Conservation (phyloP, 768 basidiomycete species). For the Auricularia sp. region DNA sequence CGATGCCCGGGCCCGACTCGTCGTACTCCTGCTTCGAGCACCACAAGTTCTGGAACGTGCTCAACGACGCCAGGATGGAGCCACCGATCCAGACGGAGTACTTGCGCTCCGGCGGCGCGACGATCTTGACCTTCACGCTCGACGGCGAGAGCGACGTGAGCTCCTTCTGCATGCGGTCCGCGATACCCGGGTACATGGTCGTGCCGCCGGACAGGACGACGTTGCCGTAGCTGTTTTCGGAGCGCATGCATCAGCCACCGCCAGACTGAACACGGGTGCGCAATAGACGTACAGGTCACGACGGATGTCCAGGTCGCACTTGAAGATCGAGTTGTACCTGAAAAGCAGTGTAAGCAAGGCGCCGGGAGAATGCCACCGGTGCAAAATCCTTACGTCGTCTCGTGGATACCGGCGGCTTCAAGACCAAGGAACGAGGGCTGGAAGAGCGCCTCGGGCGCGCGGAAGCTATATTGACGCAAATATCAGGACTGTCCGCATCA, state of each 20-base stretch:
- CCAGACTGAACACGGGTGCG: no score
- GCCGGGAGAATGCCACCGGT: slow-evolving; percentile 1
- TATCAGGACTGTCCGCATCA: slow-evolving; percentile 10
- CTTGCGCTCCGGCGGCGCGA: slow-evolving; percentile 60
- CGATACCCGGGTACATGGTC: slow-evolving; percentile 55
- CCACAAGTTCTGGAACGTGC: slow-evolving; percentile 65
- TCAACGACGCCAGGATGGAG: slow-evolving; percentile 43
- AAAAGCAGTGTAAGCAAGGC: slow-evolving; percentile 5
- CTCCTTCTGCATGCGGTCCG: slow-evolving; percentile 67
- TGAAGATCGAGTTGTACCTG: slow-evolving; percentile 72
- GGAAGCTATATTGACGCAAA: slow-evolving; percentile 38
- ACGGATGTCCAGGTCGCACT: slow-evolving; percentile 53
- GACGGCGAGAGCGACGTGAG: slow-evolving; percentile 54
- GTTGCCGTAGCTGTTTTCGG: slow-evolving; percentile 32
- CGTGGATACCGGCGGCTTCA: slow-evolving; percentile 66
- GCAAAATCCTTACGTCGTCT: slow-evolving; percentile 52
- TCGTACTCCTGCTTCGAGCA: slow-evolving; percentile 52
- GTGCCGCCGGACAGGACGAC: slow-evolving; percentile 54
- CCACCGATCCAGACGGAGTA: slow-evolving; percentile 58
- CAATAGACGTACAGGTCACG: slow-evolving; percentile 26
- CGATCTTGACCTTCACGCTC: slow-evolving; percentile 60
- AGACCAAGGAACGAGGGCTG: slow-evolving; percentile 83
- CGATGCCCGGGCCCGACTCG: slow-evolving; percentile 44
- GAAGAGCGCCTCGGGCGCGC: slow-evolving; percentile 90
- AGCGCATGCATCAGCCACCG: no score